Base-by-base conservation (phyloP, 805 yeast genomes). In the Zygoascus ofunaensis region DNA sequence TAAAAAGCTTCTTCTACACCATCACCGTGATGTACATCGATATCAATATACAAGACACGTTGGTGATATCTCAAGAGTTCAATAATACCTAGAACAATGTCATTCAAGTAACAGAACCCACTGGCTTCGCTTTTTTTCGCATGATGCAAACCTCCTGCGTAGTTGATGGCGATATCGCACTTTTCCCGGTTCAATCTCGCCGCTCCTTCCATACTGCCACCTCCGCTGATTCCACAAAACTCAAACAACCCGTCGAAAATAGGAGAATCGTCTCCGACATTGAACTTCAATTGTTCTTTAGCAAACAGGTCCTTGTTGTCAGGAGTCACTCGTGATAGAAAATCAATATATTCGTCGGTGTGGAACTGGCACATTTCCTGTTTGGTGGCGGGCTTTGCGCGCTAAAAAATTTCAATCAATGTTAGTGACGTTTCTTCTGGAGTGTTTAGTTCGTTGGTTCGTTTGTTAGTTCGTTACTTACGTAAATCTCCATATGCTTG, bases 361-460 rank as follows among this genome's bases (percentile, higher is more conserved):
- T 92, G 98, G 65, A 92, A 90, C 66, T 90, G 97, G 56, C 95
- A 83, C 95, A 92, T 87, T 59, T 92, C 98, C 65, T 90, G 95
- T 60, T 86, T 83, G 15, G 97, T 89, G 34, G 98, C 98, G 1
- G 97, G 96, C 63, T 87, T 89, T 36, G 97, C 97, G 41, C 97
- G 76, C 61, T 65, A 40, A n/a, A n/a, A n/a, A n/a, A n/a, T n/a
- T n/a, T n/a, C n/a, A n/a, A n/a, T n/a, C n/a, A n/a, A 1, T 37
- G 38, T 34, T 23, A 46, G 39, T 18, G 7, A 22, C 20, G 12
- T 8, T 34, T 34, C 14, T n/a, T 34, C n/a, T n/a, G n/a, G n/a
- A n/a, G n/a, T n/a, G n/a, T n/a, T n/a, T n/a, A n/a, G n/a, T n/a
- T n/a, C n/a, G n/a, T n/a, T n/a, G n/a, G n/a, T n/a, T 34, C 39